Evolutionary conservation across 2,329 filamentous ascomycete species (phyloP).

Genomic region (Parastagonospora nodorum): DNA sequence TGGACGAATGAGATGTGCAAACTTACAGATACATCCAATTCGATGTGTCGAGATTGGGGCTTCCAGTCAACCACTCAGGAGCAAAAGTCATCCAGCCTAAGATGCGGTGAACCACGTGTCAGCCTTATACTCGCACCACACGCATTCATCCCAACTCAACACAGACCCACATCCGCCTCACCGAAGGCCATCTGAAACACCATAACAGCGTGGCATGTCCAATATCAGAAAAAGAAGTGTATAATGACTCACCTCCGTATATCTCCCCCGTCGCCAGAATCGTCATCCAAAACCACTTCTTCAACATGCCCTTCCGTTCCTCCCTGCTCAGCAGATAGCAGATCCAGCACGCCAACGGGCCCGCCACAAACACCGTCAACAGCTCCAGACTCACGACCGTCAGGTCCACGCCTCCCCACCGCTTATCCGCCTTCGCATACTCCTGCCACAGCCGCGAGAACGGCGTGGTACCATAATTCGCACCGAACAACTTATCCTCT

Average conservation of each 20-base stretch:
- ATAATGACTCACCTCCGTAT: constrained; percentile 57
- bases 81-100: constrained; percentile 67
- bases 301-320: constrained; percentile 44
- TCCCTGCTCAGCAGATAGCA: constrained; percentile 57
- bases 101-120: constrained; percentile 46
- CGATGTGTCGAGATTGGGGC: constrained; percentile 60
- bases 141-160: constrained; percentile 22
- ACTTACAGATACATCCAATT: constrained; percentile 64
- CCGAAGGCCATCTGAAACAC: constrained; percentile 3
- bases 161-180: constrained; percentile 28
- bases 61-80: constrained; percentile 67
- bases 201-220: not conserved
- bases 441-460: constrained; percentile 66
- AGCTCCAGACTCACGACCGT: constrained; percentile 65
- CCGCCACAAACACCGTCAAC: constrained; percentile 64
- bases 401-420: constrained; percentile 65
- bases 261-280: constrained; percentile 67
- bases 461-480: constrained; percentile 60
- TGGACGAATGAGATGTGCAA: not conserved
- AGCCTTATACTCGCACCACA: constrained; percentile 33
- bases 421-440: constrained; percentile 66
- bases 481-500: constrained; percentile 62
- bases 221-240: not conserved
- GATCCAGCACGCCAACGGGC: constrained; percentile 62
- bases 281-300: constrained; percentile 59